Evolutionary conservation across 148 eudicot genomes (phyloP), one percentile per base, ranked within the genome.

Genomic region (Nyssa sinensis): DNA sequence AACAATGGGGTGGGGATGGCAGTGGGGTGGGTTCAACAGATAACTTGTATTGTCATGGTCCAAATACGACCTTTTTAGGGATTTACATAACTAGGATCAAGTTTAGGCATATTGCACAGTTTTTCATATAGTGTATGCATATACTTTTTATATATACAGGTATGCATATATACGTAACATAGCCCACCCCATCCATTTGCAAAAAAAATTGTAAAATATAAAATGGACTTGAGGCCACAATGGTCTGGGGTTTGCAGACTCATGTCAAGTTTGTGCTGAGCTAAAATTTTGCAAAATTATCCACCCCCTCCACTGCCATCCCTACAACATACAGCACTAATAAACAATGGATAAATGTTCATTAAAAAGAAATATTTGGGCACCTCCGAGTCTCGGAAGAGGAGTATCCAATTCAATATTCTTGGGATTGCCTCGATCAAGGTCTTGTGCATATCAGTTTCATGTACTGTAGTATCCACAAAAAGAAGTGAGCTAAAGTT

Each of bases 361-460:
- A 44, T 37, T 39, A 4, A 57, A 64, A 59, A 14, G 37, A 68
- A 67, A 47, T 44, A 69, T 53, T 62, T 32, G 19, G 64, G 10
- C 75, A 95, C 99, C 99, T 95, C 78, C 74, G 94, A 85, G 62
- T 83, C 84, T 75, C 84, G 81, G 81, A 88, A 95, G 78, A 70
- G 77, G 31, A 74, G 67, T 74, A 95, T 95, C 99, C 99, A 95
- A 55, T 84, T 89, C 74, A 90, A 81, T 64, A 95, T 67, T 83
- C 75, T 88, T 75, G 99, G 99, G 74, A 92, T 89, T 77, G 97
- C 94, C 37, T 88, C 90, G 67, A 75, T 83, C 86, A 95, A 77
- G 23, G 86, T 86, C 76, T 79, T 81, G 58, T 66, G 78, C 73
- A 83, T 72, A 76, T 92, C 96, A 67, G 70, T 75, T 86, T 95